Base-by-base conservation (phyloP, 495 filamentous ascomycete genomes). In the Trichoderma orchidacearum region DNA sequence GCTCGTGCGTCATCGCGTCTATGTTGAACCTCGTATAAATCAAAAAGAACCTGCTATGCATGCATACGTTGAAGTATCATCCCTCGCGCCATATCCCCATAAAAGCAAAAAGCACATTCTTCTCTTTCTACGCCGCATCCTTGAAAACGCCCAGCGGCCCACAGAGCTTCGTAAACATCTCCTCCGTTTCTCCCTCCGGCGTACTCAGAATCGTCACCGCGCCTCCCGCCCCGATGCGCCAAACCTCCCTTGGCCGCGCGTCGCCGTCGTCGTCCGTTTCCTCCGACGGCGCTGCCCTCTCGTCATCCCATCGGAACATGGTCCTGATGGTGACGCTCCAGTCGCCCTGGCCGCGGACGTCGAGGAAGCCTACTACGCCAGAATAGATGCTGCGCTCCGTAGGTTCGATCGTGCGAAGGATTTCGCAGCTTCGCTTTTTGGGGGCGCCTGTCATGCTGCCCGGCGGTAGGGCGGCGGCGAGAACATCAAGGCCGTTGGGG, bases 401-500 rank as follows among this genome's bases (percentile, higher is more conserved):
- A n/a, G 62, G 63, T 64, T 96, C 92, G 48, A 95, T 77, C 0
- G 66, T 64, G 53, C 75, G 68, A 36, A 97, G 74, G 45, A 96
- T 76, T 77, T 95, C 82, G 65, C 92, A 95, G 34, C 83, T 87
- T 21, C 92, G 80, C 63, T 87, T 87, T 73, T 97, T 97, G 0
- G 92, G 92, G 5, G 92, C 92, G 15, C 92, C 92, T 2, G 92
- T 97, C 92, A 97, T 97, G 48, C 82, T 87, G 0, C 93, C 93
- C 0, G 93, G 90, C 0, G 92, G 93, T 3, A 98, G 74, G 34
- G 80, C 85, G 2, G 79, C 75, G 8, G 89, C 83, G 0, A 97
- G 76, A 23, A 90, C 85, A 30, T 91, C 85, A 51, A 93, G 72
- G 11, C 87, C 89, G 0, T 77, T 32, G 30, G 17, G 25, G 21